phyloP scores from a whole-genome alignment of 805 yeast genomes.

The Candida dajiaensis region DNA sequence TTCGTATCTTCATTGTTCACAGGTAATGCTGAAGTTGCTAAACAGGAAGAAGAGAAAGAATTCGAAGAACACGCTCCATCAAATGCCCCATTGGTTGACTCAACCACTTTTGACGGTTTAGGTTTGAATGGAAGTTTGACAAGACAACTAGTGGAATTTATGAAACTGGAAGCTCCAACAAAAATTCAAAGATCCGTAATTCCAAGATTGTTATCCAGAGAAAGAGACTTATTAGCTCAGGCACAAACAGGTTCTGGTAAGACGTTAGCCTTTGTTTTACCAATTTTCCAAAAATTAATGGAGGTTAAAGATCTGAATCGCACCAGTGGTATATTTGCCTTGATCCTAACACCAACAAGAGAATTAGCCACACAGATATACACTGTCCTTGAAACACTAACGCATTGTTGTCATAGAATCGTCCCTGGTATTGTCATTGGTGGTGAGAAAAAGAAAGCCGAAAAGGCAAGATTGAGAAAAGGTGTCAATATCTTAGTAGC shows the following conservation, averaged over 20 bases:
- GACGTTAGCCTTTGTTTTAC: slow-evolving; percentile 81
- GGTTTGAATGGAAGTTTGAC: slow-evolving; percentile 55
- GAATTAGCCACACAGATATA: slow-evolving; percentile 91
- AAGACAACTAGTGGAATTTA: slow-evolving; percentile 47
- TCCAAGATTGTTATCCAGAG: slow-evolving; percentile 46
- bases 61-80: slow-evolving; percentile 47
- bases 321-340: slow-evolving; percentile 79
- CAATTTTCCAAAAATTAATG: slow-evolving; percentile 72
- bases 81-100: slow-evolving; percentile 74
- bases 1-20: slow-evolving; percentile 85
- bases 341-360: slow-evolving; percentile 89
- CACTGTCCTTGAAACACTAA: slow-evolving; percentile 66
- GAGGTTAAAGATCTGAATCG: slow-evolving; percentile 44
- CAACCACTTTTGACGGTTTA: slow-evolving; percentile 63
- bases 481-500: slow-evolving; percentile 96
- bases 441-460: slow-evolving; percentile 96
- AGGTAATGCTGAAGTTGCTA: slow-evolving; percentile 49
- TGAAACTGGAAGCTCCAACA: slow-evolving; percentile 67
- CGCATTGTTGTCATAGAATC: slow-evolving; percentile 74
- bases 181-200: slow-evolving; percentile 78
- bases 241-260: slow-evolving; percentile 99
- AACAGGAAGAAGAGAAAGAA: slow-evolving; percentile 32
- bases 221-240: slow-evolving; percentile 74
- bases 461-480: slow-evolving; percentile 90
- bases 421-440: slow-evolving; percentile 97